These are phyloP conservation scores for Raphanus hybrid DNA, from an alignment of 441 rosid genomes.

Conservation along the genomic window DNA sequence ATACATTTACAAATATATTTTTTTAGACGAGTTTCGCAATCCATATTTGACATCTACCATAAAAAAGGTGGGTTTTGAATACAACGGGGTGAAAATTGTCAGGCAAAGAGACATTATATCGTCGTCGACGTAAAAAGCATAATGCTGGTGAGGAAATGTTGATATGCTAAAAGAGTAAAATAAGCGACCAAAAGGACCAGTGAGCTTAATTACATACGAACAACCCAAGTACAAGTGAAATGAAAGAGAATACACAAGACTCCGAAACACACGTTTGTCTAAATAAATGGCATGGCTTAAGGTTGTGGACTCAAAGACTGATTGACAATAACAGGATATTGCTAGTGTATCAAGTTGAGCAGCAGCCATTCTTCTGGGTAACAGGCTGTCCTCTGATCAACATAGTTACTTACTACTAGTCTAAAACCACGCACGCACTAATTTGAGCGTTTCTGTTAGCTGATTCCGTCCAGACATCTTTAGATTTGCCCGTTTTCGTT, in stretches of 20 bases:
- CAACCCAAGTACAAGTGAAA: slow-evolving; percentile 6
- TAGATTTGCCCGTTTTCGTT: too few species aligned
- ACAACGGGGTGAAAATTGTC: neutral
- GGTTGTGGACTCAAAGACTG: neutral
- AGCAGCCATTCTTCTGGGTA: slow-evolving; percentile 65
- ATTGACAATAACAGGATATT: neutral
- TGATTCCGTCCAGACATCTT: too few species aligned
- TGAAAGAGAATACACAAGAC: neutral
- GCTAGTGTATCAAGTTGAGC: slow-evolving; percentile 47
- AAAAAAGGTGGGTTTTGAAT: neutral
- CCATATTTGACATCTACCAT: neutral
- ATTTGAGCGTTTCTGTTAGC: neutral
- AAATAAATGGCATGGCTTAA: slow-evolving; percentile 9
- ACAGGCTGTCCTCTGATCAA: slow-evolving; percentile 66
- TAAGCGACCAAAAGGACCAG: neutral
- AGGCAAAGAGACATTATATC: neutral
- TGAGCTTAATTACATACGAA: slow-evolving; percentile 21
- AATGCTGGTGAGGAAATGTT: neutral
- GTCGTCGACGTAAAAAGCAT: neutral
- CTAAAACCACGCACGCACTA: slow-evolving; percentile 3
- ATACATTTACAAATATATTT: neutral
- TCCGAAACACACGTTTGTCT: neutral
- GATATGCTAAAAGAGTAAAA: slow-evolving; percentile 4
- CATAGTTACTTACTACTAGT: slow-evolving; percentile 1
- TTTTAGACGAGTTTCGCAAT: neutral